Conservation (phyloP, 371 early-diverging fungal species). For the Encephalitozoon romaleae region DNA sequence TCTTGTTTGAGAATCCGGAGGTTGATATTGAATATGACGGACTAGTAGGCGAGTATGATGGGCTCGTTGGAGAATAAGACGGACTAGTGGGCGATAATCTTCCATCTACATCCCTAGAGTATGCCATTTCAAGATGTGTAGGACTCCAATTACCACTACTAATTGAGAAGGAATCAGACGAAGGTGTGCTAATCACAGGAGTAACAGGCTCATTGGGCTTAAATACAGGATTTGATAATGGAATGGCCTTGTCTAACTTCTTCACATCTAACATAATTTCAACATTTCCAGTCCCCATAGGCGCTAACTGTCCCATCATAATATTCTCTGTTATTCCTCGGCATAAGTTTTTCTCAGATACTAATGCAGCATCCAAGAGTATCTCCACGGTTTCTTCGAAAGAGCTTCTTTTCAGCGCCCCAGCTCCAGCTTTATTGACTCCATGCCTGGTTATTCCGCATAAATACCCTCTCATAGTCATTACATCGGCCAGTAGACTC, state of each 20-base stretch:
- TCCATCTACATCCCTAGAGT: conserved; percentile 60
- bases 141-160: conserved; percentile 23
- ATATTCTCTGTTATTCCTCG: conserved; percentile 84
- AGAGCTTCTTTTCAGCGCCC: conserved; percentile 87
- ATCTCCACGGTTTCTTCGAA: conserved; percentile 99
- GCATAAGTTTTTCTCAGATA: conserved; percentile 81
- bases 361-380: conserved; percentile 85
- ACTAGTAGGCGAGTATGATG: conserved; percentile 66
- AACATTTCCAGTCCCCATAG: conserved; percentile 89
- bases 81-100: conserved; percentile 27
- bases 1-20: background rate
- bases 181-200: conserved; percentile 33
- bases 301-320: conserved; percentile 91
- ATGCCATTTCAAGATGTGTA: conserved; percentile 11
- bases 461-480: conserved; percentile 84
- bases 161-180: conserved; percentile 12
- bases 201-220: conserved; percentile 24
- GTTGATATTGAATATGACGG: conserved; percentile 49
- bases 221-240: conserved; percentile 47
- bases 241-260: conserved; percentile 41
- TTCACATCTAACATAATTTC: conserved; percentile 65
- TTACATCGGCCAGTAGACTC: conserved; percentile 85
- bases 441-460: conserved; percentile 97
- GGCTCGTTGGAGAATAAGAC: conserved; percentile 39
- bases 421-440: conserved; percentile 81